Evolutionary conservation across 306 rosid genomes (phyloP).

Genomic region (Vigna trinervia): DNA sequence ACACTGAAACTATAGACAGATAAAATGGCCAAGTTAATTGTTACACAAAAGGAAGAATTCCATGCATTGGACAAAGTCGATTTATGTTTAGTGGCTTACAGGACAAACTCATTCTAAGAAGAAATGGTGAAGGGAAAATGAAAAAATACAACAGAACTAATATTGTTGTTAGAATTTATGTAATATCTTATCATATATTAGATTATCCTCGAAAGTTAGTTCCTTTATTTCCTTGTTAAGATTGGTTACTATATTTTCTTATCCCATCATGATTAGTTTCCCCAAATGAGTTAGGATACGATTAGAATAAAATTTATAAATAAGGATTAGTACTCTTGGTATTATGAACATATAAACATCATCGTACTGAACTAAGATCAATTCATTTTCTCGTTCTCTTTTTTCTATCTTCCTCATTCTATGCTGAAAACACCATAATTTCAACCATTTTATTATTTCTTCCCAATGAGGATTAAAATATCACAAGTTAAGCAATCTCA

Average conservation of each 20-base stretch:
- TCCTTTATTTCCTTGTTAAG: background rate
- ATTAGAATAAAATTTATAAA: background rate
- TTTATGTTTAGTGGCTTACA: background rate
- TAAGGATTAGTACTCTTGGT: background rate
- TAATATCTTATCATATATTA: background rate
- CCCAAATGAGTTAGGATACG: background rate
- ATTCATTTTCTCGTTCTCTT: background rate
- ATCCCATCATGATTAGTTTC: background rate
- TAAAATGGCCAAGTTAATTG: background rate
- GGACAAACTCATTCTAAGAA: background rate
- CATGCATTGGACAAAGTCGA: background rate
- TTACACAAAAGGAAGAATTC: background rate
- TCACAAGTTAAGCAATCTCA: conserved; percentile 9
- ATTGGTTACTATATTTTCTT: background rate
- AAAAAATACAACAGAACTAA: background rate
- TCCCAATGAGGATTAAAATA: conserved; percentile 20
- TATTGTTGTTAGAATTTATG: background rate
- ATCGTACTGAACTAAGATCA: background rate
- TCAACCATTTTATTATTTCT: background rate
- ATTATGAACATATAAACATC: background rate
- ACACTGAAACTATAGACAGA: background rate
- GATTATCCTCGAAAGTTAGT: background rate
- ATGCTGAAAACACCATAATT: background rate
- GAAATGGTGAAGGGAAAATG: background rate
- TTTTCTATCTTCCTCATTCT: background rate